Evolutionary conservation across 495 filamentous ascomycete species (phyloP), one percentile per base, ranked within the genome.

Genomic region (Astrocystis sublimbata): DNA sequence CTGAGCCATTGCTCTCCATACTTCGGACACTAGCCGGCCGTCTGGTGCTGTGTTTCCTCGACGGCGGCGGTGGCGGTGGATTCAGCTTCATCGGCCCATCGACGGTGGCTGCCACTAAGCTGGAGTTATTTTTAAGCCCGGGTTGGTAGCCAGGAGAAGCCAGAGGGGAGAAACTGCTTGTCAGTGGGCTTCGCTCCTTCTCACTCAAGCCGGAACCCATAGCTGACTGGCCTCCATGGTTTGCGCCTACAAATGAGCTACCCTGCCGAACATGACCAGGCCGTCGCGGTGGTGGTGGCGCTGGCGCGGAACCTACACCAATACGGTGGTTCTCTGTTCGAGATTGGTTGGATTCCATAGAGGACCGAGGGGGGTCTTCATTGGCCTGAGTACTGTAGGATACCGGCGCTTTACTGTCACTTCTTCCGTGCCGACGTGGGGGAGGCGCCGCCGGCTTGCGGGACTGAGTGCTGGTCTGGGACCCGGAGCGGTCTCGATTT

Each of bases 371-470:
- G 13, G 72, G 68, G 15, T 71, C 64, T n/a, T 79, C 77, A 19
- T 70, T 60, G 6, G 70, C 15, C 60, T 75, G 42, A 46, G 65
- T 67, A 5, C 69, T 15, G 41, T 62, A 56, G 5, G 61, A 50
- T 6, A 68, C 66, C 12, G 73, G 68, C 4, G 66, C 60, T 61
- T 65, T 76, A 60, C 72, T 76, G 42, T 81, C 76, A 23, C 66
- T 72, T 33, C 75, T 71, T 8, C 69, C 71, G 38, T 83, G 78
- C 36, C 79, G 73, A 5, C 81, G 74, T 28, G 80, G 78, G 3
- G 83, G 81, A 7, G 81, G 79, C 9, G 81, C 81, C 5, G 71
- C 72, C 1, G 81, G 77, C 58, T 78, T 80, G 40, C 52, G 51
- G 60, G 38, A 59, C 65, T 60, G 72, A 38, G 59, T 75, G 68